Conservation (phyloP, 805 yeast species). For the Debaryomyces hansenii region DNA sequence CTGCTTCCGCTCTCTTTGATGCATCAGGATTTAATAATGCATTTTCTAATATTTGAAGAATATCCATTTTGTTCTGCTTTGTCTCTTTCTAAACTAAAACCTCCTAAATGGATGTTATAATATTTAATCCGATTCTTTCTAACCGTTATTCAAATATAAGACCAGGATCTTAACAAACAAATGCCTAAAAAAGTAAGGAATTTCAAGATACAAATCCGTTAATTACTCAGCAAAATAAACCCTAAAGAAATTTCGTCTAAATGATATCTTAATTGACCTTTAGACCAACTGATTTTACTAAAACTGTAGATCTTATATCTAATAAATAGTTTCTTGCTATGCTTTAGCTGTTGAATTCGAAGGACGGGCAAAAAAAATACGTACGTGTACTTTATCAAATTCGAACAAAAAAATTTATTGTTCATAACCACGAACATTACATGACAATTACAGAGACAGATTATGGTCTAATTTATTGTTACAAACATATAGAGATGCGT, state of each 20-base stretch:
- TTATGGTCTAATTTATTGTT: no score
- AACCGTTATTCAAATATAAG: no score
- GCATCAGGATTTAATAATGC: constrained; percentile 74
- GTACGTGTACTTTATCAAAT: background rate
- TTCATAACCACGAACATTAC: background rate
- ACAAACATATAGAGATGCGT: background rate
- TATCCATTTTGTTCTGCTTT: constrained; percentile 32
- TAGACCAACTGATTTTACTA: background rate
- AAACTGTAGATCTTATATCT: background rate
- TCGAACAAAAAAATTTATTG: background rate
- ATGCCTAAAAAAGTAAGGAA: no score
- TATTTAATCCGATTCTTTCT: no score
- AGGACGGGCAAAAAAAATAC: background rate
- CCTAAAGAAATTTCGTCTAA: background rate
- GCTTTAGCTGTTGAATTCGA: background rate
- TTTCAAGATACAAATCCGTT: background rate
- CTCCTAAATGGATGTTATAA: no score
- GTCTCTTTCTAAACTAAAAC: background rate
- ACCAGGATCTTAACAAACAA: no score
- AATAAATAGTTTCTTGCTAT: background rate
- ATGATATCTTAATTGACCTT: background rate
- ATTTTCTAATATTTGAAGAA: constrained; percentile 71
- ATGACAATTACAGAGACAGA: no score
- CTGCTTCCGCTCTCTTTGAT: constrained; percentile 71
- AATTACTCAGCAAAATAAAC: background rate